These are phyloP conservation scores for Diaporthe sp. DNA, from an alignment of 2,329 filamentous ascomycete species.

Conservation along the genomic window DNA sequence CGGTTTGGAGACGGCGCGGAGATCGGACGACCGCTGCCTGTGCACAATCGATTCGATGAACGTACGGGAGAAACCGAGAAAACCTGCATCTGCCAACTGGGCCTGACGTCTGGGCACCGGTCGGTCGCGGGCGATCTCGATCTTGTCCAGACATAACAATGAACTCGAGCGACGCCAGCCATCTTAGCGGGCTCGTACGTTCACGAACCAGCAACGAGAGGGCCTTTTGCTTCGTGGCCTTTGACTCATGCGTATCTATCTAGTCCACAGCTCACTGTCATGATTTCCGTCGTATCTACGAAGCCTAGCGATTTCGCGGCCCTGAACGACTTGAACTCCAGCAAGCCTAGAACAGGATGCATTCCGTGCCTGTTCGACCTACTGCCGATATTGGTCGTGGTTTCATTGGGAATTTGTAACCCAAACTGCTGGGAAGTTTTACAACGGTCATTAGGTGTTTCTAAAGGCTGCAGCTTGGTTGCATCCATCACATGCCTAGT, in stretches of 20 bases:
- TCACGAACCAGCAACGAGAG: not conserved
- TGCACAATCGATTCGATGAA: not conserved
- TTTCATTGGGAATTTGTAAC: not conserved
- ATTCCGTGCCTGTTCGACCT: not conserved
- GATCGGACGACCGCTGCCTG: slow-evolving; percentile 12
- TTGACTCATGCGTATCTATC: not conserved
- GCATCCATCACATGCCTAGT: slow-evolving; percentile 4
- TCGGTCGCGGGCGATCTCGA: not conserved
- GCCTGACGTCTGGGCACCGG: not conserved
- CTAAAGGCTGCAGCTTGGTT: not conserved
- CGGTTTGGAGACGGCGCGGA: slow-evolving; percentile 5
- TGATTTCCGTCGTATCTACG: not conserved
- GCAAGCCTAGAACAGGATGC: not conserved
- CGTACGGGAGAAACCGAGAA: slow-evolving; percentile 1
- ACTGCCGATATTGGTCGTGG: not conserved
- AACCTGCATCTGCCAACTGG: not conserved
- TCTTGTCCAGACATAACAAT: not conserved
- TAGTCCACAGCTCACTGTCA: not conserved
- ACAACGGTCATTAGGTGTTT: not conserved
- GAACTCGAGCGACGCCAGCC: not conserved
- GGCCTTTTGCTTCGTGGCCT: not conserved
- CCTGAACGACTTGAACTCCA: not conserved
- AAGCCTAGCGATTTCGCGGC: not conserved
- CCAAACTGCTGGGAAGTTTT: not conserved
- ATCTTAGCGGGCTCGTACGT: not conserved